phyloP scores from a whole-genome alignment of 208 protist species.

The Porcisia hertigi region DNA sequence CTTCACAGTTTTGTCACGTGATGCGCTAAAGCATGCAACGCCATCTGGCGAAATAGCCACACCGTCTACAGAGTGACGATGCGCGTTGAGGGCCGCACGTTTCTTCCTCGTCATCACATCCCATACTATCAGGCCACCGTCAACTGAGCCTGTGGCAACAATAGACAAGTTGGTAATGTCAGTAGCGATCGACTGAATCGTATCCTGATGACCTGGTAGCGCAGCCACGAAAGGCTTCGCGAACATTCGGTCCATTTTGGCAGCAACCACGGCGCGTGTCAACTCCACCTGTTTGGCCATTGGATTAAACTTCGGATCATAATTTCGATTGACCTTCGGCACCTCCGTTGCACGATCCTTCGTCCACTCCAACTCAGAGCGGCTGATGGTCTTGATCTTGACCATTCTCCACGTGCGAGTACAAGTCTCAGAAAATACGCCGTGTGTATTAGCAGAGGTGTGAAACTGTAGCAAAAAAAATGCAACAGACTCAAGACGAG shows the following conservation, averaged over 20 bases:
- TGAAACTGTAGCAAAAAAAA: background rate
- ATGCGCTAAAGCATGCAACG: constrained; percentile 90
- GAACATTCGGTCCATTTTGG: constrained; percentile 97
- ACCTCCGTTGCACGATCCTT: constrained; percentile 91
- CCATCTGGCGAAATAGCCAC: constrained; percentile 90
- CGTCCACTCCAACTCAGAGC: constrained; percentile 92
- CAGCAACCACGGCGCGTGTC: constrained; percentile 94
- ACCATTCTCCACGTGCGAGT: constrained; percentile 52
- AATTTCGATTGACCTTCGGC: constrained; percentile 90
- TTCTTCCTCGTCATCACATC: constrained; percentile 81
- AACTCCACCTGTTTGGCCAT: constrained; percentile 97
- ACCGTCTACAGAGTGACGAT: constrained; percentile 95
- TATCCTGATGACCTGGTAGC: constrained; percentile 90
- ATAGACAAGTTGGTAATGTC: constrained; percentile 87
- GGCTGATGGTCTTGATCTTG: constrained; percentile 94
- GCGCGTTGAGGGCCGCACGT: constrained; percentile 80
- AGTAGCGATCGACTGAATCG: constrained; percentile 90
- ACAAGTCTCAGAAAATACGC: background rate
- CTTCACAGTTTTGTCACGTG: constrained; percentile 96
- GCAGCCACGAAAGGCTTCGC: constrained; percentile 96
- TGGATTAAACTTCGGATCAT: constrained; percentile 94
- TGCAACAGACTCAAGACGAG: background rate
- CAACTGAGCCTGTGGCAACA: constrained; percentile 83
- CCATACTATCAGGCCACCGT: constrained; percentile 92
- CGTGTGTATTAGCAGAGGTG: background rate